phyloP scores from a whole-genome alignment of 768 basidiomycete genomes.

The Hericium alpestre region DNA sequence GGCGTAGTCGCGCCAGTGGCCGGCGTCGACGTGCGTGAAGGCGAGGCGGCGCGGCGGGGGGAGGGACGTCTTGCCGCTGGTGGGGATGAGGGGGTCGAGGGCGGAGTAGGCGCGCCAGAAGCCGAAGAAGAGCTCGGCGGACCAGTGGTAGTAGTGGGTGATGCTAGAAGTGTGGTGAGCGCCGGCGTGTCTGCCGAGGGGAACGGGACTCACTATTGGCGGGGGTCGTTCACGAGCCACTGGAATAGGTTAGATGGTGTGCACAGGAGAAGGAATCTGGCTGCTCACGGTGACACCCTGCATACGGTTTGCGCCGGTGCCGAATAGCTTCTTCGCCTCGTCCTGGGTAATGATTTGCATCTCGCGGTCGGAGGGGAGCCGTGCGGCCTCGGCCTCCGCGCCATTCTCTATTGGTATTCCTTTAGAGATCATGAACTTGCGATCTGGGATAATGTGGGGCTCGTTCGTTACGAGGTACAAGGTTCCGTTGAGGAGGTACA shows the following conservation, averaged over 20 bases:
- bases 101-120: constrained; percentile 86
- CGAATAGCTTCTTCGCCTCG: constrained; percentile 61
- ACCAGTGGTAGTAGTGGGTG: constrained; percentile 90
- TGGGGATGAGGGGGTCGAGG: constrained; percentile 58
- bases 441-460: constrained; percentile 54
- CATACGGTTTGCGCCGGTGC: constrained; percentile 58
- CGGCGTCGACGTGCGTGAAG: constrained; percentile 63
- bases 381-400: constrained; percentile 38
- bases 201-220: constrained; percentile 59
- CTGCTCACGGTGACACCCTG: constrained; percentile 60
- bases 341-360: constrained; percentile 64
- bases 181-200: not conserved
- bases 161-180: constrained; percentile 35
- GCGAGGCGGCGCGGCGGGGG: constrained; percentile 66
- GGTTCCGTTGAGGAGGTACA: constrained; percentile 75
- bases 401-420: constrained; percentile 50
- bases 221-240: constrained; percentile 77
- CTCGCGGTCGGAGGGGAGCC: constrained; percentile 69
- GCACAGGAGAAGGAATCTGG: not conserved
- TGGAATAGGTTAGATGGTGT: constrained; percentile 17
- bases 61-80: constrained; percentile 58
- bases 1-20: constrained; percentile 86
- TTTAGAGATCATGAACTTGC: constrained; percentile 61
- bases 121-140: constrained; percentile 85
- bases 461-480: constrained; percentile 74